A percentile compares a stretch with the other conserved stretches of the same genome.
Evolutionary conservation across 345 rosid species (phyloP).

Genomic region (Linum usitatissimum): DNA sequence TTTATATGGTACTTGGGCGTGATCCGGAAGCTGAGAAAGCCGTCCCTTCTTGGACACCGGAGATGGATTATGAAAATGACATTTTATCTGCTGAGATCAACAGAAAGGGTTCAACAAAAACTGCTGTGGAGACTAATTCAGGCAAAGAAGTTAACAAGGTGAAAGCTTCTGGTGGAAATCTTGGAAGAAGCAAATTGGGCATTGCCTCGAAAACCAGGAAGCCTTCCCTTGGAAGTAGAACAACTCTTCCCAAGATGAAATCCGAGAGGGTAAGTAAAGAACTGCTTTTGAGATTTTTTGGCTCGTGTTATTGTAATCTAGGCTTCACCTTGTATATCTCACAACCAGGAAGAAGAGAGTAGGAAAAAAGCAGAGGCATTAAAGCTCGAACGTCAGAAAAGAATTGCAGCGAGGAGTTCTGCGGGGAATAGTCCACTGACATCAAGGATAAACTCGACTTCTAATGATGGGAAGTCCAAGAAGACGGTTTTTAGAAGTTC

Average conservation of each 20-base stretch:
- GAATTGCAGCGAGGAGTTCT: conserved; percentile 83
- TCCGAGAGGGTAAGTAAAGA: conserved; percentile 41
- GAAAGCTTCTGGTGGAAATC: conserved; percentile 36
- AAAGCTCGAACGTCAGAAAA: conserved; percentile 67
- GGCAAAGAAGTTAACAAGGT: conserved; percentile 38
- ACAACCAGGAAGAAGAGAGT: conserved; percentile 72
- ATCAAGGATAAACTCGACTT: conserved; percentile 35
- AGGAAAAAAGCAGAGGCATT: conserved; percentile 73
- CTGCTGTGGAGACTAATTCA: conserved; percentile 15
- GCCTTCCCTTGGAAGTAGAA: conserved; percentile 51
- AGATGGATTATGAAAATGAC: conserved; percentile 54
- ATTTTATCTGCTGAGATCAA: conserved; percentile 29
- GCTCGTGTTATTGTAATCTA: background rate
- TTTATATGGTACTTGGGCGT: conserved; percentile 77
- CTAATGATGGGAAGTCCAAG: conserved; percentile 32
- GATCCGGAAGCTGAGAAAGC: conserved; percentile 38
- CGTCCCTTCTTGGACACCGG: conserved; percentile 60
- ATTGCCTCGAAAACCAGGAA: conserved; percentile 39
- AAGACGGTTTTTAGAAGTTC: conserved; percentile 61
- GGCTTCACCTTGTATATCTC: background rate
- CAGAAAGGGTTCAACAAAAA: conserved; percentile 22
- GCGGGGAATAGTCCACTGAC: conserved; percentile 24
- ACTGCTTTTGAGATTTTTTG: background rate
- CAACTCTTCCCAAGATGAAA: conserved; percentile 45
- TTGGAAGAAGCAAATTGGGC: conserved; percentile 37